A percentile compares a stretch with the other conserved stretches of the same genome.
These are phyloP conservation scores for Fusarium kyushuense DNA, from an alignment of 2,329 filamentous ascomycete species.

Conservation along the genomic window DNA sequence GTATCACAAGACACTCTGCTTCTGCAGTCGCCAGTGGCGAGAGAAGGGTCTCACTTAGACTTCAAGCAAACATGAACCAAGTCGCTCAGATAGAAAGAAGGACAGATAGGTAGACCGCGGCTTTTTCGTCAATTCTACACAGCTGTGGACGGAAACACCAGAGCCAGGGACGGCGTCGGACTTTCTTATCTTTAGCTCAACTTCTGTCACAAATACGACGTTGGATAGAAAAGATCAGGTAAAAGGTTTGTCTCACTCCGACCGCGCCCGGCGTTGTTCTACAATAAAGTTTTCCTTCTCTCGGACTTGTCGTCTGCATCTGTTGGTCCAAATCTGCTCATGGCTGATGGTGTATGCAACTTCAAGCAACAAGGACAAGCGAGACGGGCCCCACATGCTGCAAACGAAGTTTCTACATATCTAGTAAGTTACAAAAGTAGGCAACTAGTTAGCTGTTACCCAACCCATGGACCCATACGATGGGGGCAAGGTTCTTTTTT, in stretches of 20 bases:
- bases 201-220: slow-evolving; percentile 10
- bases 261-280: slow-evolving; percentile 35
- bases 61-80: slow-evolving; percentile 13
- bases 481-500: slow-evolving; percentile 7
- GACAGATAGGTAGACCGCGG: not conserved
- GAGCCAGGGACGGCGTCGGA: not conserved
- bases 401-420: slow-evolving; percentile 44
- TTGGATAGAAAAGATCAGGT: slow-evolving; percentile 6
- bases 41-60: slow-evolving; percentile 22
- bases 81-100: slow-evolving; percentile 2
- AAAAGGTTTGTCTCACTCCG: slow-evolving; percentile 31
- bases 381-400: slow-evolving; percentile 43
- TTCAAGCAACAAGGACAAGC: slow-evolving; percentile 28
- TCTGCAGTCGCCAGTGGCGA: slow-evolving; percentile 7
- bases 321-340: slow-evolving; percentile 30
- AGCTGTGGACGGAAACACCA: slow-evolving; percentile 21
- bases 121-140: slow-evolving; percentile 2
- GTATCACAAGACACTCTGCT: slow-evolving; percentile 33
- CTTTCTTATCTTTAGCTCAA: slow-evolving; percentile 11
- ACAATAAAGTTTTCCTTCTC: slow-evolving; percentile 20
- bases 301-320: slow-evolving; percentile 33
- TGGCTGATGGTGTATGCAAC: slow-evolving; percentile 39
- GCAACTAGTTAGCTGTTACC: slow-evolving; percentile 8
- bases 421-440: not conserved
- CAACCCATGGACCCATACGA: not conserved